These are phyloP conservation scores for Candolleomyces efflorescens DNA, from an alignment of 768 basidiomycete genomes.

Conservation along the genomic window DNA sequence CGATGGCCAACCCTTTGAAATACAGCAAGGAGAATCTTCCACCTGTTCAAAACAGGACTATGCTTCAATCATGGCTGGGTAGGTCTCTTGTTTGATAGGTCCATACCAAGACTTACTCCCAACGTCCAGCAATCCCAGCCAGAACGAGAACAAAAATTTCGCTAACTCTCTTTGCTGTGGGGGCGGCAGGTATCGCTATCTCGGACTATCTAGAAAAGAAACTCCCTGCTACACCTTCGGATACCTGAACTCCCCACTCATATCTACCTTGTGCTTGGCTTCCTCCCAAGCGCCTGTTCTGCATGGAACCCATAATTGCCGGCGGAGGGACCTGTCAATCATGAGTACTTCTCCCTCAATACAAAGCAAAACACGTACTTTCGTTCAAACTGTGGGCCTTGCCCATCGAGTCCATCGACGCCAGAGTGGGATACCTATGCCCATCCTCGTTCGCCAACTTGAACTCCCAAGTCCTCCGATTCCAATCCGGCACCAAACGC, in stretches of 20 bases:
- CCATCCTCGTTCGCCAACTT: slow-evolving; percentile 43
- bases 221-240: slow-evolving; percentile 19
- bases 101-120: slow-evolving; percentile 8
- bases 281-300: slow-evolving; percentile 4
- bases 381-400: slow-evolving; percentile 18
- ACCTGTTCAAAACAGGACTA: slow-evolving; percentile 23
- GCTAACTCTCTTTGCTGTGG: slow-evolving; percentile 43
- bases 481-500: slow-evolving; percentile 60
- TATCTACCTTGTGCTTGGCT: not conserved
- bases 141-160: slow-evolving; percentile 49
- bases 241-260: not conserved
- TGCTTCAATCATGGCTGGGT: slow-evolving; percentile 38
- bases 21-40: slow-evolving; percentile 7
- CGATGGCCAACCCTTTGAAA: slow-evolving; percentile 2
- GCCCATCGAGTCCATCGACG: slow-evolving; percentile 34
- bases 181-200: slow-evolving; percentile 39
- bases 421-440: slow-evolving; percentile 42
- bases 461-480: slow-evolving; percentile 56
- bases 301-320: not conserved
- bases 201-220: slow-evolving; percentile 51
- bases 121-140: slow-evolving; percentile 44
- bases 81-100: not conserved
- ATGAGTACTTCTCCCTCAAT: not conserved
- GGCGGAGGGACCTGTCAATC: not conserved
- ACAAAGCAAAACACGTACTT: not conserved